These are phyloP conservation scores for Globisporangium cederbergense DNA, from an alignment of 352 stramenopile species.

Conservation along the genomic window DNA sequence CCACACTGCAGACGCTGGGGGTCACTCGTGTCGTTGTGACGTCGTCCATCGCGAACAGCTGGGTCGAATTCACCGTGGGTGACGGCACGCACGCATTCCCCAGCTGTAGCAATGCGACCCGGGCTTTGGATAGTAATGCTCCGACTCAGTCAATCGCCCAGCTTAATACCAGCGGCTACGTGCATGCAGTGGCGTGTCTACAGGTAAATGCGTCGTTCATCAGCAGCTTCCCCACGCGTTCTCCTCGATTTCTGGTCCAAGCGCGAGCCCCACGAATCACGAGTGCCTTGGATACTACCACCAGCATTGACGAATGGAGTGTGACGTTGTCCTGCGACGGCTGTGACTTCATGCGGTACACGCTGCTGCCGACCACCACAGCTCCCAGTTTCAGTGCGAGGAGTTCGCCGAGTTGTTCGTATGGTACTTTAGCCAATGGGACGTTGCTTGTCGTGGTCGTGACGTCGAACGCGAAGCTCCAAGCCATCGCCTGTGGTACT, in stretches of 20 bases:
- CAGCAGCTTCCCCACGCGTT: constrained; percentile 50
- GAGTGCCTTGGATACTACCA: constrained; percentile 25
- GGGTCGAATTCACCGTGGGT: constrained; percentile 39
- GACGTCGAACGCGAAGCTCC: constrained; percentile 37
- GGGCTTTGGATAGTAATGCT: constrained; percentile 3
- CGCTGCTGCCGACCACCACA: constrained; percentile 13
- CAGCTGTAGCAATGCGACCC: constrained; percentile 24
- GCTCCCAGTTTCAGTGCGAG: neutral
- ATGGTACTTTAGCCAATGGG: constrained; percentile 21
- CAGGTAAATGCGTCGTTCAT: constrained; percentile 25
- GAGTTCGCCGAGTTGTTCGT: constrained; percentile 41
- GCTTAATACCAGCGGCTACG: constrained; percentile 40
- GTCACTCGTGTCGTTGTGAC: constrained; percentile 27
- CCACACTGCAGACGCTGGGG: neutral
- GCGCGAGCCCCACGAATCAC: constrained; percentile 30
- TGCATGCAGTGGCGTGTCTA: constrained; percentile 54
- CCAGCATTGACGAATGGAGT: constrained; percentile 37
- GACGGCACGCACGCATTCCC: constrained; percentile 62
- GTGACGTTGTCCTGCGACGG: constrained; percentile 29
- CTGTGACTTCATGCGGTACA: constrained; percentile 55
- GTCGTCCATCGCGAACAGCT: constrained; percentile 42
- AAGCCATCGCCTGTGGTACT: constrained; percentile 38
- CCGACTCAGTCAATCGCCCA: constrained; percentile 9
- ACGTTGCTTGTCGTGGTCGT: constrained; percentile 20
- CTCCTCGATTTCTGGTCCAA: constrained; percentile 39